Evolutionary conservation across 768 basidiomycete species (phyloP).

Genomic region (Macrolepiota fuliginosa): DNA sequence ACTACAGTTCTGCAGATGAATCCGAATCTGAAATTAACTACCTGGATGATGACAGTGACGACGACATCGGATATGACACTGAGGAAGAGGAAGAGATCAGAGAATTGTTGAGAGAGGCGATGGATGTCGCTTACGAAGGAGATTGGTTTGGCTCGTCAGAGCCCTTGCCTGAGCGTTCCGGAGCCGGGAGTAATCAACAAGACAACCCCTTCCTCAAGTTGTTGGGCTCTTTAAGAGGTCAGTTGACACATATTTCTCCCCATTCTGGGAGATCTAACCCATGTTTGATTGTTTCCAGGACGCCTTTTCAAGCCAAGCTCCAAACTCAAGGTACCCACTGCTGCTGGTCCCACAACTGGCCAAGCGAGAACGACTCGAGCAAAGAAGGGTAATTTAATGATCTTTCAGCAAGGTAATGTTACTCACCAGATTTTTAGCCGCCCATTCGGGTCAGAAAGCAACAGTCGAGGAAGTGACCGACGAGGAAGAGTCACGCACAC

Average conservation of each 20-base stretch:
- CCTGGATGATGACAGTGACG: slow-evolving; percentile 36
- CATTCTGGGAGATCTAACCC: neutral
- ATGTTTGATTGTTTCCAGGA: slow-evolving; percentile 33
- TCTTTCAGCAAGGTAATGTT: neutral
- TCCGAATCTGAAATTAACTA: slow-evolving; percentile 31
- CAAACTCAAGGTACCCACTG: slow-evolving; percentile 34
- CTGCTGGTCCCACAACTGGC: slow-evolving; percentile 17
- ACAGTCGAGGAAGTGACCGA: slow-evolving; percentile 77
- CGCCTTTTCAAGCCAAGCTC: slow-evolving; percentile 56
- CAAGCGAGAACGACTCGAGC: slow-evolving; percentile 17
- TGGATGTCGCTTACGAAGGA: slow-evolving; percentile 62
- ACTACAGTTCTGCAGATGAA: slow-evolving; percentile 38
- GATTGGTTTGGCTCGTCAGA: slow-evolving; percentile 52
- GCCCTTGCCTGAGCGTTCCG: slow-evolving; percentile 36
- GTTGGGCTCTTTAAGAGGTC: slow-evolving; percentile 72
- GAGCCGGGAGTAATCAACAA: slow-evolving; percentile 47
- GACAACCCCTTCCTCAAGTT: slow-evolving; percentile 79
- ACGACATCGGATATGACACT: slow-evolving; percentile 46
- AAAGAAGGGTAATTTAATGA: slow-evolving; percentile 18
- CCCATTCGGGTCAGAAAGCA: slow-evolving; percentile 36
- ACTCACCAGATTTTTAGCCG: slow-evolving; percentile 9
- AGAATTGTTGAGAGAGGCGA: slow-evolving; percentile 64
- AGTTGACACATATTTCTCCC: slow-evolving; percentile 3
- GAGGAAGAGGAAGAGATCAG: slow-evolving; percentile 69
- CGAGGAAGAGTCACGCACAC: slow-evolving; percentile 44